Percentiles rank a stretch among this genome's conserved stretches.
Evolutionary conservation across 805 yeast species (phyloP).

Genomic region (Debaryomyces prosopidis): DNA sequence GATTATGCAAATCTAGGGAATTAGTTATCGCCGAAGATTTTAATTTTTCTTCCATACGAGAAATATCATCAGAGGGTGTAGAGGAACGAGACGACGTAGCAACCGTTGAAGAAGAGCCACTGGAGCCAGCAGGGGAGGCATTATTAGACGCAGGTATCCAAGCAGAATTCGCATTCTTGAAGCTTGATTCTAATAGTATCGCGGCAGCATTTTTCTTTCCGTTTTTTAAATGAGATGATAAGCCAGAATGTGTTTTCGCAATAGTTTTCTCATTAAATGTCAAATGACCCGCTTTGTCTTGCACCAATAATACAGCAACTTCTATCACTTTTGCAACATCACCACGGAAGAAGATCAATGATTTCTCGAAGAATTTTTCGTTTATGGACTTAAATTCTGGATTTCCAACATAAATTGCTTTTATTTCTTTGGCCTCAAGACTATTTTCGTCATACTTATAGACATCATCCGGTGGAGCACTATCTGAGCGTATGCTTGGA

Average conservation of each 20-base stretch:
- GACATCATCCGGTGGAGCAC: neutral
- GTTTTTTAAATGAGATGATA: no score
- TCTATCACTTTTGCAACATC: conserved; percentile 38
- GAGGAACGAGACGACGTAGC: neutral
- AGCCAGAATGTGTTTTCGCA: no score
- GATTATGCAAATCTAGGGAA: conserved; percentile 58
- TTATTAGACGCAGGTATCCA: no score
- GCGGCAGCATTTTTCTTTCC: no score
- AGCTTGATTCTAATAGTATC: no score
- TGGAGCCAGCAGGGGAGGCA: no score
- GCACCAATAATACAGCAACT: conserved; percentile 32
- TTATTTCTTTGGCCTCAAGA: conserved; percentile 32
- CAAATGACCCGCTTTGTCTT: conserved; percentile 22
- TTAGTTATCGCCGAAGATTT: conserved; percentile 7
- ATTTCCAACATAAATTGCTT: conserved; percentile 32
- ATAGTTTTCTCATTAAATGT: conserved; percentile 14
- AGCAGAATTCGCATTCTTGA: no score
- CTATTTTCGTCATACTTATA: conserved; percentile 8
- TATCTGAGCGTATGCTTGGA: neutral
- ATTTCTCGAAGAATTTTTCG: conserved; percentile 38
- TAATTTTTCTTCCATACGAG: neutral
- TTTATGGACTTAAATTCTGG: conserved; percentile 32
- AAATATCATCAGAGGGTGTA: neutral
- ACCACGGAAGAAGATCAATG: conserved; percentile 46
- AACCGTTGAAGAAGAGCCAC: no score